phyloP scores from a whole-genome alignment of 371 early-diverging fungal genomes.

The Mucor indicus region DNA sequence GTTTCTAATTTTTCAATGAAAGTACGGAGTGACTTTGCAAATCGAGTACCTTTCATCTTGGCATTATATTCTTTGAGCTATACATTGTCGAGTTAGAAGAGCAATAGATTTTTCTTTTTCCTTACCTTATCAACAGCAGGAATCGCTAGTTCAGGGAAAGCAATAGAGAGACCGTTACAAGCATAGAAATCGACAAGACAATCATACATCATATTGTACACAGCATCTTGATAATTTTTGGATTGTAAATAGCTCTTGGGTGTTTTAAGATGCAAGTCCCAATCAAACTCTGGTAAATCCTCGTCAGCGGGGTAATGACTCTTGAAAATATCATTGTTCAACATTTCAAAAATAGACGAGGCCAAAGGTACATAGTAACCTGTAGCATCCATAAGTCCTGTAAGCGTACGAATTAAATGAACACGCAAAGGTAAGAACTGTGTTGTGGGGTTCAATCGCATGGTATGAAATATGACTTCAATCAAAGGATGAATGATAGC shows the following conservation, averaged over 20 bases:
- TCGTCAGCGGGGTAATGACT: conserved; percentile 52
- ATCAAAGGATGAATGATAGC: conserved; percentile 32
- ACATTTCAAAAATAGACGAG: conserved; percentile 58
- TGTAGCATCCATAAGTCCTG: conserved; percentile 58
- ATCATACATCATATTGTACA: conserved; percentile 69
- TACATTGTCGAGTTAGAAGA: no score
- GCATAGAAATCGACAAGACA: conserved; percentile 77
- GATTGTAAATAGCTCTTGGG: conserved; percentile 81
- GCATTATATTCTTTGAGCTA: conserved; percentile 56
- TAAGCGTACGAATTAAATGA: conserved; percentile 73
- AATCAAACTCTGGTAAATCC: conserved; percentile 69
- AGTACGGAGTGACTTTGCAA: conserved; percentile 71
- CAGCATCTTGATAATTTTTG: conserved; percentile 71
- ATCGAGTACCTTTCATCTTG: conserved; percentile 57
- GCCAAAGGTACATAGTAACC: conserved; percentile 46
- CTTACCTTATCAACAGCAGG: conserved; percentile 71
- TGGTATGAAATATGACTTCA: conserved; percentile 31
- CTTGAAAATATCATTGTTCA: conserved; percentile 47
- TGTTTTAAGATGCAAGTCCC: conserved; percentile 70
- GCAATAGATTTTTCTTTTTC: no score
- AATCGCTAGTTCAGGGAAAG: conserved; percentile 89
- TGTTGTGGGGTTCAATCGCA: conserved; percentile 78
- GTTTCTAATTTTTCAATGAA: conserved; percentile 84
- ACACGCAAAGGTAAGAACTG: conserved; percentile 90
- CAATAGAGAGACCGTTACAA: conserved; percentile 74